Base-by-base conservation (phyloP, 106 monocot species). In the Allium cepa region DNA sequence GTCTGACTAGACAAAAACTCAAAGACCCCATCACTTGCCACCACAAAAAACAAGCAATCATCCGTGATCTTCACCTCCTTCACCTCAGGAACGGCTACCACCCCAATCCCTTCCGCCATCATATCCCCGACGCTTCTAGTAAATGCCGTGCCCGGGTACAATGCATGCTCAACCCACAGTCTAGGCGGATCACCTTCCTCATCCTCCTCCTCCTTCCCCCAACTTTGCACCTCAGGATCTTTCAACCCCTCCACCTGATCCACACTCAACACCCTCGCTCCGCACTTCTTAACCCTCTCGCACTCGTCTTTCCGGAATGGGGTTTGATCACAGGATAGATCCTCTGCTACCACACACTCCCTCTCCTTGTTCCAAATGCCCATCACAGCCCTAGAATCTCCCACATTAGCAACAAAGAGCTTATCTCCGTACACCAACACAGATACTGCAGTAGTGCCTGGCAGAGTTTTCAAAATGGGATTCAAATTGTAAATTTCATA, bases 81-180 rank as follows among this genome's bases (percentile, higher is more conserved):
- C 15, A 94, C 75, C 78, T 94, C 94, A 17, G 94, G 94, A 15
- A 74, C 82, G 2, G 90, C 94, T 0, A 74, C 70, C 47, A 90
- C 94, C 6, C 94, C 94, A 36, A 94, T 90, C 26, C 74, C 77
- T 71, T 94, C 94, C 0, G 94, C 94, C n/a, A 78, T 79, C 7
- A 77, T 61, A 53, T 94, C 94, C 7, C 94, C 94, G 8, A 94
- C 84, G 53, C 94, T 94, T 66, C 94, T 79, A 0, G 94, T 90
- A 74, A 94, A 94, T 0, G 94, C 94, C 9, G 94, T 94, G 28
- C 94, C 94, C 0, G 94, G 94, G 47, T 90, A 87, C 84, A 85
- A 80, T 10, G 78, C 94, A 61, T 94, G 64, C 76, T 73, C 76
- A 18, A 90, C 79, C 94, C 94, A 94, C 60, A 94, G 68, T 61